A percentile compares a stretch with the other conserved stretches of the same genome.
These are phyloP conservation scores for Sporisorium reilianum DNA, from an alignment of 1,284 basidiomycete genomes.

Conservation along the genomic window DNA sequence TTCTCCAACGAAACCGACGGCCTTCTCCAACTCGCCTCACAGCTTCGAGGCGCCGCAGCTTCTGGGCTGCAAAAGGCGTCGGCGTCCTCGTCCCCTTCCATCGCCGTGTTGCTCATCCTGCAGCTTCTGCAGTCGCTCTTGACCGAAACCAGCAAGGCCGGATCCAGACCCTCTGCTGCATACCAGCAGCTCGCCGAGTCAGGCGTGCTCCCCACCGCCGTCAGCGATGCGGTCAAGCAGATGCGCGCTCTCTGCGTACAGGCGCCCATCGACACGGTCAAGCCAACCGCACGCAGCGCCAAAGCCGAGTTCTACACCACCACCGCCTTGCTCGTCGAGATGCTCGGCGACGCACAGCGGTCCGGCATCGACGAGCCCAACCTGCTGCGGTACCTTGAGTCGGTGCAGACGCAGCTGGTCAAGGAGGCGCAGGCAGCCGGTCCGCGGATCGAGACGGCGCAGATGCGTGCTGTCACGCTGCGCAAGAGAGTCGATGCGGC, in stretches of 20 bases:
- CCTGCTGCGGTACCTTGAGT: constrained; percentile 49
- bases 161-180: constrained; percentile 17
- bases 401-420: constrained; percentile 35
- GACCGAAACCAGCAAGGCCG: constrained; percentile 9
- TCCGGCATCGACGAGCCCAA: constrained; percentile 57
- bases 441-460: constrained; percentile 29
- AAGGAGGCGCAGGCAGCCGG: constrained; percentile 42
- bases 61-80: constrained; percentile 11
- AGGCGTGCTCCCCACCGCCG: constrained; percentile 37
- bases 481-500: constrained; percentile 29
- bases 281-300: constrained; percentile 9
- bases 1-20: constrained; percentile 45
- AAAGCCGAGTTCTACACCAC: constrained; percentile 47
- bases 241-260: constrained; percentile 42
- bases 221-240: constrained; percentile 32
- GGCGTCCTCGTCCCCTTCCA: constrained; percentile 12
- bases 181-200: constrained; percentile 39
- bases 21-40: constrained; percentile 40
- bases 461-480: constrained; percentile 39
- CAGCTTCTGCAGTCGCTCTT: constrained; percentile 37
- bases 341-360: constrained; percentile 40
- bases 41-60: constrained; percentile 18
- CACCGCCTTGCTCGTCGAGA: constrained; percentile 34
- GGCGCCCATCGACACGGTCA: constrained; percentile 33
- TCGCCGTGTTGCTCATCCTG: constrained; percentile 23